phyloP scores from a whole-genome alignment of 345 rosid genomes.

The Nephelium lappaceum region DNA sequence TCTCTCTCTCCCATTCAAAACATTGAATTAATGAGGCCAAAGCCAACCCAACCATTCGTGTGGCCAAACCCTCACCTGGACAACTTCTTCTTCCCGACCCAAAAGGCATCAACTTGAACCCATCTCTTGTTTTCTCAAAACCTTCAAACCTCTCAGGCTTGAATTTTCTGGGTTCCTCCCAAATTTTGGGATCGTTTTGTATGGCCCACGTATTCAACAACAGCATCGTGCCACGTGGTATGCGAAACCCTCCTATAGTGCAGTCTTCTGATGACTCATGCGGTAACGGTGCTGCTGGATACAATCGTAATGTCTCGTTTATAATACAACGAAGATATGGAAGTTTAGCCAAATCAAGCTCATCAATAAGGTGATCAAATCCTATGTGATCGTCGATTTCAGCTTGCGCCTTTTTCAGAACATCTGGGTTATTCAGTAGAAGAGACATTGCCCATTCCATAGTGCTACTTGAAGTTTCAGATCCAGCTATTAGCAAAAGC shows the following conservation, averaged over 20 bases:
- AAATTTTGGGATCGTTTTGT: slow-evolving; percentile 45
- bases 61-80: slow-evolving; percentile 49
- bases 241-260: slow-evolving; percentile 29
- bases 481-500: slow-evolving; percentile 53
- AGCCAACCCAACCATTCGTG: slow-evolving; percentile 35
- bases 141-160: slow-evolving; percentile 45
- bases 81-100: slow-evolving; percentile 54
- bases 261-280: slow-evolving; percentile 41
- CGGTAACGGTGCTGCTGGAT: slow-evolving; percentile 47
- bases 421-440: slow-evolving; percentile 47
- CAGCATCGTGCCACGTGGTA: slow-evolving; percentile 42
- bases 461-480: slow-evolving; percentile 51
- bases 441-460: slow-evolving; percentile 65
- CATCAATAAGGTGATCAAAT: slow-evolving; percentile 35
- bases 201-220: slow-evolving; percentile 56
- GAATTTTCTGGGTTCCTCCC: slow-evolving; percentile 49
- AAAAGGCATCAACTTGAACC: slow-evolving; percentile 38
- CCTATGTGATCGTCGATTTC: slow-evolving; percentile 53
- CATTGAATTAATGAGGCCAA: slow-evolving; percentile 50
- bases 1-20: slow-evolving; percentile 44
- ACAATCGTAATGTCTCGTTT: slow-evolving; percentile 55
- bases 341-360: slow-evolving; percentile 46
- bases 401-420: slow-evolving; percentile 41
- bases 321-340: slow-evolving; percentile 55
- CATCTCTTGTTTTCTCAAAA: slow-evolving; percentile 23